These are phyloP conservation scores for Brassica balearica DNA, from an alignment of 441 rosid species.

Conservation along the genomic window DNA sequence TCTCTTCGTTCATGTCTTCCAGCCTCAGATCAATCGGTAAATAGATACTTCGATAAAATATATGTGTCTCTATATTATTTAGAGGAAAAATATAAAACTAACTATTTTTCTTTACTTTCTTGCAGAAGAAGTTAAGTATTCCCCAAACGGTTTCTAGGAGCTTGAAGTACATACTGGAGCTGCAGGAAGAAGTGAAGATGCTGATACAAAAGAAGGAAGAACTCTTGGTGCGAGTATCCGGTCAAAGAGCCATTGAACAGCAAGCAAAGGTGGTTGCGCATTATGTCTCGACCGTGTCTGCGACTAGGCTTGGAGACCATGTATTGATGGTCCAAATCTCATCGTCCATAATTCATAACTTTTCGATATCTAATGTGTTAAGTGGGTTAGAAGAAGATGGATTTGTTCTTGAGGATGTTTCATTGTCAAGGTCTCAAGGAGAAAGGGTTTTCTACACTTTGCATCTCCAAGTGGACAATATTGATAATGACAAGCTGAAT, in stretches of 20 bases:
- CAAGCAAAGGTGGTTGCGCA: slow-evolving; percentile 11
- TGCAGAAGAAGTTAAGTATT: slow-evolving; percentile 60
- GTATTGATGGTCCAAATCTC: slow-evolving; percentile 58
- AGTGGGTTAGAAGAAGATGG: slow-evolving; percentile 53
- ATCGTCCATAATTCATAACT: slow-evolving; percentile 20
- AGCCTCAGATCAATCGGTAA: too few species aligned
- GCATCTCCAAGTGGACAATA: slow-evolving; percentile 58
- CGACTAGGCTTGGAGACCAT: slow-evolving; percentile 44
- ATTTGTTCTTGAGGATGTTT: slow-evolving; percentile 50
- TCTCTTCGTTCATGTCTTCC: too few species aligned
- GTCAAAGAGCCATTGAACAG: slow-evolving; percentile 22
- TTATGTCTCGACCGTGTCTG: slow-evolving; percentile 40
- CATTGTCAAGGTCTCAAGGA: slow-evolving; percentile 57
- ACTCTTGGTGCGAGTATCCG: slow-evolving; percentile 37
- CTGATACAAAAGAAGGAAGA: slow-evolving; percentile 50
- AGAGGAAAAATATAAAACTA: not conserved
- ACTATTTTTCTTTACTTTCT: not conserved
- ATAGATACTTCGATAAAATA: not conserved
- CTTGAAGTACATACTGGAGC: slow-evolving; percentile 59
- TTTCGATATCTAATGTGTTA: slow-evolving; percentile 52
- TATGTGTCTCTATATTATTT: not conserved
- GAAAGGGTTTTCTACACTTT: slow-evolving; percentile 58
- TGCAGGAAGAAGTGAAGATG: slow-evolving; percentile 53
- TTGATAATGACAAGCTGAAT: slow-evolving; percentile 37
- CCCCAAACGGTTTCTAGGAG: slow-evolving; percentile 55